Evolutionary conservation across 1,284 basidiomycete species (phyloP), one percentile per base, ranked within the genome.

Genomic region (Apiotrichum laibachii): DNA sequence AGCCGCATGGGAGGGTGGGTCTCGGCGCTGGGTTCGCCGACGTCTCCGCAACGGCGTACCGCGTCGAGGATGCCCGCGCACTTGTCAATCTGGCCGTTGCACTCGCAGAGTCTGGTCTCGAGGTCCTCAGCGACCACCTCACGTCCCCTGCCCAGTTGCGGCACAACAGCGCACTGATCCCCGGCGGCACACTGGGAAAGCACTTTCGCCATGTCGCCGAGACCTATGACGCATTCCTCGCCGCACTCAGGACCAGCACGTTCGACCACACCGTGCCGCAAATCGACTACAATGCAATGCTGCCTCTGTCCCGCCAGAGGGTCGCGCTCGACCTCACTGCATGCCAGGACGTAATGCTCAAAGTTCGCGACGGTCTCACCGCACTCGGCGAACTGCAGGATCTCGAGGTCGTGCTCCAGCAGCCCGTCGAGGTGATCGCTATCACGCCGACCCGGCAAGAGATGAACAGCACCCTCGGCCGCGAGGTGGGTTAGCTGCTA

Each of bases 141-240:
- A 53, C 52, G 19, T 52, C 54, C 3, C 72, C 76, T 53, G 62
- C 57, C 18, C 67, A 75, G 56, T 57, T 77, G 15, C 45, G 12
- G n/a, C 65, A 69, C 35, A 53, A 64, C 22, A 72, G 70, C 50
- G 45, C 53, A 13, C 55, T 77, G 19, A 71, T 77, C 53, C 73
- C 74, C 13, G 75, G 75, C 0, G 73, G 73, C 5, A 70, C 71
- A 10, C 39, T 73, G 0, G 75, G 75, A 5, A 76, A 76, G 53
- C 75, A 77, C 57, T 70, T 77, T 53, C 65, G 75, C 11, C 75
- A 77, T 65, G 75, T 76, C 7, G 68, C 71, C 42, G 75, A 77
- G 61, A 71, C 69, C 18, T 77, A 66, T 53, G 60, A 63, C 34
- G 73, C 75, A 0, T 71, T 77, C 33, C 62, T 75, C 12, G 37